phyloP scores from a whole-genome alignment of 148 eudicot species.

The Talinum fruticosum region DNA sequence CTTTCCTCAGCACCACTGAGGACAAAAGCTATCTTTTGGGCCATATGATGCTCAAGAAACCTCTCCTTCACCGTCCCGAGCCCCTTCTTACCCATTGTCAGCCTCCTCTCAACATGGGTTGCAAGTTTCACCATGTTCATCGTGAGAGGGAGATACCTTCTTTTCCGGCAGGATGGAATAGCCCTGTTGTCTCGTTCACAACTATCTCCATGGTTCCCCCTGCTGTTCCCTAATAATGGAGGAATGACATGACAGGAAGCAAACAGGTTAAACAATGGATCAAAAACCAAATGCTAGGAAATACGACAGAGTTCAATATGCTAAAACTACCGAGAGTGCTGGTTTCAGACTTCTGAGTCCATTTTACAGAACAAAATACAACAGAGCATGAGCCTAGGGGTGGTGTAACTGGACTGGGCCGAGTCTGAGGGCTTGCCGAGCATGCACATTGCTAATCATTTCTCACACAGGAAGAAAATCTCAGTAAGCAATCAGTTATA shows the following conservation, averaged over 20 bases:
- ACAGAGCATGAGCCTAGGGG: no score
- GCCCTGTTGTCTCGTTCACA: constrained; percentile 75
- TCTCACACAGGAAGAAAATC: no score
- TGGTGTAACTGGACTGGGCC: no score
- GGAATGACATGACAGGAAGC: neutral
- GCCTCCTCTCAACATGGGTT: constrained; percentile 71
- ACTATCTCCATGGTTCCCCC: constrained; percentile 96
- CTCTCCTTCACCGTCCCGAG: constrained; percentile 71
- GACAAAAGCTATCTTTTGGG: constrained; percentile 69
- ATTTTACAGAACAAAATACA: no score
- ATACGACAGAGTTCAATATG: neutral
- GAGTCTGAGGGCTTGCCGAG: no score
- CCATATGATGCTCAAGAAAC: constrained; percentile 88
- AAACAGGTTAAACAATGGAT: neutral
- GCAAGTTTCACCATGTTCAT: constrained; percentile 76
- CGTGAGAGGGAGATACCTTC: constrained; percentile 82
- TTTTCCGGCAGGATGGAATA: constrained; percentile 84
- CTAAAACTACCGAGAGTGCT: neutral
- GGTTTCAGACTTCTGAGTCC: neutral
- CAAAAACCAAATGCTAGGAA: neutral
- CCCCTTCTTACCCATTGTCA: constrained; percentile 81
- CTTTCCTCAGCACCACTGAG: constrained; percentile 66
- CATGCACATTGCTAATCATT: no score
- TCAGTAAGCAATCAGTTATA: no score
- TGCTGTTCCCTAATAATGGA: constrained; percentile 69